Evolutionary conservation across 352 stramenopile genomes (phyloP), one percentile per base, ranked within the genome.

Genomic region (Globisporangium acanthophoron): DNA sequence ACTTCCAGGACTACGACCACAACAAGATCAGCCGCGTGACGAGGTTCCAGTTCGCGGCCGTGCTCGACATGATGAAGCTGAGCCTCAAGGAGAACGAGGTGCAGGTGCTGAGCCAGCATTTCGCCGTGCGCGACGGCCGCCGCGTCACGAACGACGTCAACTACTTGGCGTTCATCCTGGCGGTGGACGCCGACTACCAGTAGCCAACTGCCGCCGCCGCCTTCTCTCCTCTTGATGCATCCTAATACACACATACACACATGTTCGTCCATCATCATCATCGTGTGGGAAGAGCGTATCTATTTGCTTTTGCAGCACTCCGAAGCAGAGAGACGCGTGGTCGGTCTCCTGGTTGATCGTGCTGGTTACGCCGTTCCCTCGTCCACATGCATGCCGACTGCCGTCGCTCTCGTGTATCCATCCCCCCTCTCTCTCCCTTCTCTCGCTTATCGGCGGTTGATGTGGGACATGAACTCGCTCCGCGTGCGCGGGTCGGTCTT

Each of bases 401-500:
- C 18, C 18, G 31, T 37, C 31, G 31, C 9, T 47, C 41, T 47
- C 41, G 41, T 47, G 41, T 27, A 43, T 40, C 35, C 8, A 12
- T 12, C 8, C 12, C 29, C 9, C 27, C 48, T 11, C 18, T 31
- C 43, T 27, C n/a, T 39, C 12, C 5, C 16, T 40, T 15, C n/a
- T 37, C 20, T 16, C 27, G 27, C 71, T 71, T 84, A 93, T 57
- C 79, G 77, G 55, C 86, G 79, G 58, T 93, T 82, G 62, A 95
- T 92, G 67, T 82, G 84, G 56, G 81, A 84, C 83, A 95, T 93
- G 67, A 96, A 96, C 66, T 96, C 86, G 61, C 78, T 90, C 20
- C 86, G 72, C 39, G 86, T 94, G 48, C 86, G 82, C 47, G 84
- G 79, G 76, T 99, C 94, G 21, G 73, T 93, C 78, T 99, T 92